phyloP scores from a whole-genome alignment of 495 filamentous ascomycete species.

The Opeltia flavorubescens region DNA sequence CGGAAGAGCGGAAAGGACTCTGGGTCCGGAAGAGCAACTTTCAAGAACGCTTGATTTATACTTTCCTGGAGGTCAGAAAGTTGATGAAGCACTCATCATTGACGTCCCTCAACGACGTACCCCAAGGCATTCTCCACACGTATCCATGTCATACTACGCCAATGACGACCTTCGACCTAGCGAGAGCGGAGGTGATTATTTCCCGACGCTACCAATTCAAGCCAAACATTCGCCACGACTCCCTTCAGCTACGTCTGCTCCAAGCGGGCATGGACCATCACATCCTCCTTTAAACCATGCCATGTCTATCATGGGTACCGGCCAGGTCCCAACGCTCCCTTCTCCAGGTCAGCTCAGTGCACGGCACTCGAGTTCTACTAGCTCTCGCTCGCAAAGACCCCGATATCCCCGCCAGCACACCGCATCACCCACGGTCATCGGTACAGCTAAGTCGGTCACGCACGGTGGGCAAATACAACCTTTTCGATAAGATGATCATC shows the following conservation, averaged over 20 bases:
- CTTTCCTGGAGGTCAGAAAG: conserved; percentile 75
- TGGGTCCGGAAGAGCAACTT: conserved; percentile 83
- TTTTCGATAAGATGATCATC: not conserved
- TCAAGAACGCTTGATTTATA: conserved; percentile 64
- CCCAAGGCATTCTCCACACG: conserved; percentile 65
- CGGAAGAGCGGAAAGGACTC: conserved; percentile 42
- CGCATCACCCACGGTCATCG: conserved; percentile 57
- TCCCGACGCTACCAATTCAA: conserved; percentile 64
- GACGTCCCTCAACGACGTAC: conserved; percentile 74
- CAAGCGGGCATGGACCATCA: conserved; percentile 12
- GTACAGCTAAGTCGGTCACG: conserved; percentile 21
- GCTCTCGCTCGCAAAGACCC: conserved; percentile 34
- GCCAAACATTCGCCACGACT: conserved; percentile 25
- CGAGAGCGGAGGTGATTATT: conserved; percentile 73
- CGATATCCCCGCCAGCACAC: conserved; percentile 57
- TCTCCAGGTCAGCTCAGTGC: conserved; percentile 47
- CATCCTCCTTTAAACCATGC: conserved; percentile 28
- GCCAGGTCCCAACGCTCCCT: conserved; percentile 65
- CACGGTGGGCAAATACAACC: conserved; percentile 9
- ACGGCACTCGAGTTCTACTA: conserved; percentile 25
- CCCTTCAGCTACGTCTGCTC: conserved; percentile 19
- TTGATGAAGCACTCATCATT: conserved; percentile 85
- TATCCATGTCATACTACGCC: conserved; percentile 39
- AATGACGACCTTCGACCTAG: conserved; percentile 49
- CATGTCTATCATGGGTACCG: conserved; percentile 67